Base-by-base conservation (phyloP, 2,329 filamentous ascomycete genomes). In the Neophaeococcomyces aloes region DNA sequence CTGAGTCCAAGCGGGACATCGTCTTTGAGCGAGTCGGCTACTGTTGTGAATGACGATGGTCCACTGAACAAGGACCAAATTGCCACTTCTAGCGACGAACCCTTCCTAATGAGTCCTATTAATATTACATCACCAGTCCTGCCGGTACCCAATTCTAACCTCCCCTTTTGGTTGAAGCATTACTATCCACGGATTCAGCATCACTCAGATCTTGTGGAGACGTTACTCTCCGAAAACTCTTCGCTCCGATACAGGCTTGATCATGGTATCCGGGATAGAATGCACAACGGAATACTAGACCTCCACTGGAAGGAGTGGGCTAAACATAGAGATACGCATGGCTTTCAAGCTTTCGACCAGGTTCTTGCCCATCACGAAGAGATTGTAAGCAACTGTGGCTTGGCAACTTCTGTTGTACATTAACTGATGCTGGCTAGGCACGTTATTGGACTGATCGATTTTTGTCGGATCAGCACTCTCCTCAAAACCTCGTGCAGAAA, bases 221-320 rank as follows among this genome's bases (percentile, higher is more conserved):
- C n/a, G 13, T 23, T 44, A 10, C 7, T 44, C 10, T 10, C 11
- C 6, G 32, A 44, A 14, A 44, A 37, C 25, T 21, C 13, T 3
- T 18, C 19, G 13, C 23, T 36, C n/a, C 19, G 29, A 14, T 38
- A 44, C 14, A 18, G 32, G 13, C n/a, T 44, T 21, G 33, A 44
- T 21, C 32, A 37, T 31, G 41, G 41, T 14, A 32, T 19, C 4
- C 31, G 41, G 5, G 21, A 37, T 17, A 31, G 31, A 19, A 36
- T 44, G 41, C 32, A 44, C 32, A 30, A 36, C 17, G 33, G 41
- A 7, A 32, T 36, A 15, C 27, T 37, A 7, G 34, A 36, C 15
- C 25, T 38, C 13, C 41, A 36, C 17, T 44, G 41, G 41, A 18
- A 44, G 10, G 41, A 44, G 27, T 44, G 41, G 32, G 7, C 41